Base-by-base conservation (phyloP, 2,329 filamentous ascomycete genomes). In the Ceratocystis destructans region DNA sequence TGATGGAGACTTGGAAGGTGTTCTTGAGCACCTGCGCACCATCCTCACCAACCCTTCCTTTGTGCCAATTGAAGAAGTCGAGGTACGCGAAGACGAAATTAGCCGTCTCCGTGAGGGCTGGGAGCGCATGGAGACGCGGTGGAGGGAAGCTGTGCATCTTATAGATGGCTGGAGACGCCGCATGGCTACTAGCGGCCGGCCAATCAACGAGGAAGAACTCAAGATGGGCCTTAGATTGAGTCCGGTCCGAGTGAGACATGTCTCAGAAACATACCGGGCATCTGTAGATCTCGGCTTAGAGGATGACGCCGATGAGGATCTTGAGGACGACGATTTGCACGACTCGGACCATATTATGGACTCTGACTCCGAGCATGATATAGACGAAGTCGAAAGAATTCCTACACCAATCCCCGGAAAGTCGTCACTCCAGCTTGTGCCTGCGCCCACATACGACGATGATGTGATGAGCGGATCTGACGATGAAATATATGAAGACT, bases 11-110 rank as follows among this genome's bases (percentile, higher is more conserved):
- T 84, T 96, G 76, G 87, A 92, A 64, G 79, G 79, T 5, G 86
- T 96, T 8, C 80, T 97, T 68, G 85, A 88, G 44, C 90, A 96
- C 72, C 82, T 99, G 69, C 84, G 88, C 70, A 87, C 83, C 1
- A 83, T 99, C 46, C 80, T 99, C 57, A 96, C 91, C 7, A 97
- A 97, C 72, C 94, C 94, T 1, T 96, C 92, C 1, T 99, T 97
- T 74, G 94, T 96, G 15, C 89, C 93, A 0, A 84, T 97, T 25
- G 94, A 97, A 71, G 94, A 97, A 74, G 90, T 99, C 1, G 87
- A 95, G 72, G 77, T 91, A n/a, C 85, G 93, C 65, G 93, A 99
- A 70, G 88, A 95, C 68, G 92, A 96, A 74, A 97, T 99, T 70
- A 81, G 83, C 64, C 83, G 89, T 64, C 79, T 99, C 61, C 85